Base-by-base conservation (phyloP, 352 stramenopile species). In the Pythium myriotylum region DNA sequence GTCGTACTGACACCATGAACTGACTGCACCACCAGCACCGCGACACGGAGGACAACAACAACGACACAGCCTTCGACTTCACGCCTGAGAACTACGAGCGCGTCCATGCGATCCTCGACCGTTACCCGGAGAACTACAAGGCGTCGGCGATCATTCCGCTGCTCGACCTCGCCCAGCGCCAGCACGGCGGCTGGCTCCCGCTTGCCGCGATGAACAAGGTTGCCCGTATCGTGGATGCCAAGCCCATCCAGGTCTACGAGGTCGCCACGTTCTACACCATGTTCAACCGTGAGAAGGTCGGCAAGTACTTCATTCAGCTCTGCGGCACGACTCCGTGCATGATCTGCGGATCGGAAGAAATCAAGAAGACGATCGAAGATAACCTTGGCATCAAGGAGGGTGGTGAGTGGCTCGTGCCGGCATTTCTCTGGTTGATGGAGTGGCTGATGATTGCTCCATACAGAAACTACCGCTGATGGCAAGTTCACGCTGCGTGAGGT, bases 241-340 rank as follows among this genome's bases (percentile, higher is more conserved):
- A 96, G 65, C 92, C 96, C 43, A 98, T 98, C 47, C 88, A 97
- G 58, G 97, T 99, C 12, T 99, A 99, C 74, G 97, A 99, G 72
- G 98, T 99, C 22, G 97, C 97, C 19, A 99, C 95, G 33, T 99
- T 99, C 75, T 99, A 99, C 87, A 99, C 98, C 68, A 99, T 99
- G 97, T 99, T 99, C 82, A 99, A 94, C 78, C 62, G 91, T 45
- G 94, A 97, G 62, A 97, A 98, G 71, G 89, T 97, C 46, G 92
- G 91, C 77, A 97, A 97, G 81, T 97, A 96, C 77, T 97, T 97
- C 63, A 97, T 98, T 65, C 92, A 98, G 77, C 84, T 99, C 13
- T 99, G 98, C 68, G 97, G 97, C 62, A 99, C 98, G 14, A 99
- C 98, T 51, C 98, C 98, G 20, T 99, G 98, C 85, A 99, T 99